These are phyloP conservation scores for Falciphora oryzae DNA, from an alignment of 2,329 filamentous ascomycete genomes.

Conservation along the genomic window DNA sequence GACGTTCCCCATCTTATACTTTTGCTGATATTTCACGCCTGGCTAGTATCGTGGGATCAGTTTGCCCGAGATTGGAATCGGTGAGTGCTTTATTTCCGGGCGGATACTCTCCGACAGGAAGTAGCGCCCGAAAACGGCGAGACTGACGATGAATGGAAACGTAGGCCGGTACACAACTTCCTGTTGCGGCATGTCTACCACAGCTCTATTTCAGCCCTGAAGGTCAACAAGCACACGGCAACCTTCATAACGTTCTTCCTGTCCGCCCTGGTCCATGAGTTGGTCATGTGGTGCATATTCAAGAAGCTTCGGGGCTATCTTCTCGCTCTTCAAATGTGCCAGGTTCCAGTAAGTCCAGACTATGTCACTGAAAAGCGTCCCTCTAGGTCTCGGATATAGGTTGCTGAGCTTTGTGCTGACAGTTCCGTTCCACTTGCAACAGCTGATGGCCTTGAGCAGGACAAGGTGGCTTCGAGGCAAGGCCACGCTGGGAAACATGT, in stretches of 20 bases:
- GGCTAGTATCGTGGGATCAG: slow-evolving; percentile 60
- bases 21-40: neutral
- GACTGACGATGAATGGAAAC: neutral
- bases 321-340: slow-evolving; percentile 66
- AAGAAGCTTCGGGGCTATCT: slow-evolving; percentile 71
- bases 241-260: slow-evolving; percentile 72
- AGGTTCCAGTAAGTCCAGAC: slow-evolving; percentile 50
- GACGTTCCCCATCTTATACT: neutral
- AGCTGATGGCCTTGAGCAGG: slow-evolving; percentile 60
- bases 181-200: slow-evolving; percentile 75
- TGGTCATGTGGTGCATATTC: slow-evolving; percentile 77
- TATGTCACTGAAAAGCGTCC: neutral
- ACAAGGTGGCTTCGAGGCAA: slow-evolving; percentile 59
- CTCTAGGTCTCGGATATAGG: neutral
- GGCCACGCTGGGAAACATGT: slow-evolving; percentile 61
- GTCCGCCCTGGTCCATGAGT: slow-evolving; percentile 65
- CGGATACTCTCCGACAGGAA: neutral
- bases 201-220: slow-evolving; percentile 66
- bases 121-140: neutral
- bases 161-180: slow-evolving; percentile 68
- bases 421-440: neutral
- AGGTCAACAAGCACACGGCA: slow-evolving; percentile 62
- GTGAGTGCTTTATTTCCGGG: slow-evolving; percentile 10
- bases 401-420: slow-evolving; percentile 7
- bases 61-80: slow-evolving; percentile 77